Base-by-base conservation (phyloP, 345 rosid genomes). In the Salix brachista region DNA sequence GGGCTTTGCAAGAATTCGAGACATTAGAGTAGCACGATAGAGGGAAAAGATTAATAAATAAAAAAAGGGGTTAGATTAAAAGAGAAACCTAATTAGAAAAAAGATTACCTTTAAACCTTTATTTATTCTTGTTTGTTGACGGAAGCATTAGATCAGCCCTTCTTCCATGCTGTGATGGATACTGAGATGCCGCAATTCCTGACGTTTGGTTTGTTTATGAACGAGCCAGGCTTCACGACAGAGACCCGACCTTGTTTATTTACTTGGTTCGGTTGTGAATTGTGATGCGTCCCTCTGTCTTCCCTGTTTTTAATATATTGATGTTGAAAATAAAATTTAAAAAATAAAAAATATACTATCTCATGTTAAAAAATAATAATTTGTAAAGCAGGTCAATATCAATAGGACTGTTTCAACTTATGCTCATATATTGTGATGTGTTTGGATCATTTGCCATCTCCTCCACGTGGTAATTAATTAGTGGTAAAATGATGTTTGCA, bases 151-250 rank as follows among this genome's bases (percentile, higher is more conserved):
- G 26, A 30, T 52, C 64, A 34, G 26, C 70, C 19, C 44, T 6
- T 32, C 26, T 11, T 28, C 60, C 30, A 19, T 21, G 30, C 54
- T 23, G 18, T 46, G 56, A 73, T 73, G 48, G 73, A 34, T 34
- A 4, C 37, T 34, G 37, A 44, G 17, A 52, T 48, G 83, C 83
- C 83, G 83, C 61, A 65, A 75, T 76, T 68, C 76, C 73, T 72
- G 80, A 76, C 78, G 72, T 30, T 42, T 50, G 21, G 16, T 30
- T 30, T 42, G 32, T 75, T 48, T 13, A 46, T 18, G 5, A 67
- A 21, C 9, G 36, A 30, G 50, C 10, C 9, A 19, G 37, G 26
- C n/a, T 11, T 21, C 17, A 26, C 2, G 58, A 25, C 4, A 26
- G 18, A 11, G 28, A 28, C 28, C 39, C 16, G 42, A 28, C 11